Evolutionary conservation across 2,329 filamentous ascomycete genomes (phyloP), one percentile per base, ranked within the genome.

Genomic region (Botrytis medusae): DNA sequence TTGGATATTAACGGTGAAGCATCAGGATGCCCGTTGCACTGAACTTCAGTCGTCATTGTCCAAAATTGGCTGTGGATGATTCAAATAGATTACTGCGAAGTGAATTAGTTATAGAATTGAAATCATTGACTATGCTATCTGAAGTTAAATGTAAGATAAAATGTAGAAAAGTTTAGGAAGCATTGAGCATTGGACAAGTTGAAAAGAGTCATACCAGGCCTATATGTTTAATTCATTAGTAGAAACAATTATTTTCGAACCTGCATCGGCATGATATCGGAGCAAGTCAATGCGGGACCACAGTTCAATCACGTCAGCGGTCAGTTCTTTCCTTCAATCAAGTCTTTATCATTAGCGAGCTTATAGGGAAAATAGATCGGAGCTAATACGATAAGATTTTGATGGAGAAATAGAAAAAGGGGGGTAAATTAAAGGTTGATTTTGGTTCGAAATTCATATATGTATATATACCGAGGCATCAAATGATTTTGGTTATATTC

Each of bases 21-120:
- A 74, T 77, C 63, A 34, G 70, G 61, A 71, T 72, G 72, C 62
- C 77, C 76, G 48, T 77, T 77, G 16, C 70, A 42, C 40, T 72
- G 54, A 48, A 65, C 57, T 73, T 64, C 57, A 61, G 74, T 72
- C 73, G 67, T 75, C 78, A 79, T 79, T 74, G 42, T 78, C 68
- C 62, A 63, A 71, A 59, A 44, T 34, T 65, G 57, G 60, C 59
- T 34, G 62, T 60, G 20, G 18, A 73, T 57, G 29, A 69, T 54
- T 61, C 34, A 34, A 57, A 61, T 67, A 69, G 14, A 54, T 51
- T 74, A 22, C 44, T 72, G 72, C n/a, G 46, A 48, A 20, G n/a
- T 32, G 14, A 20, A 37, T 48, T 37, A 76, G 75, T 74, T 73
- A 75, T 74, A 74, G 73, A 72, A 62, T 75, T 74, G 61, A 54